Conservation (phyloP, 805 yeast species). For the Saturnispora bothae region DNA sequence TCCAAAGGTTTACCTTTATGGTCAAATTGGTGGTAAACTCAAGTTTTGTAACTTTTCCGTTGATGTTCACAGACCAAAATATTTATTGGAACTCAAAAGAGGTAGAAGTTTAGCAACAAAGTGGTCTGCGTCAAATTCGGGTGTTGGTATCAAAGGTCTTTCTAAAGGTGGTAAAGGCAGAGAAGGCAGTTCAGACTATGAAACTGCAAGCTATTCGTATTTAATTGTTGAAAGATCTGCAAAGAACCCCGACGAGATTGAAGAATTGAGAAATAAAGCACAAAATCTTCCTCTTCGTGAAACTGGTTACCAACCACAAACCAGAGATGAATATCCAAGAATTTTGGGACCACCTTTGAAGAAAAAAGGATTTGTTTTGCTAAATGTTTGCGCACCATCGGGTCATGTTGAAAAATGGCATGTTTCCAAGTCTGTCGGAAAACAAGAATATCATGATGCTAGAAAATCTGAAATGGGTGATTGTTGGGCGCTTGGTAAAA, state of each 20-base stretch:
- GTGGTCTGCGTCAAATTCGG: constrained; percentile 56
- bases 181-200: constrained; percentile 58
- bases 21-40: constrained; percentile 45
- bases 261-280: constrained; percentile 13
- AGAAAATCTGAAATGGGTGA: constrained; percentile 80
- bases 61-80: constrained; percentile 67
- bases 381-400: constrained; percentile 69
- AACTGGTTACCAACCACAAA: constrained; percentile 21
- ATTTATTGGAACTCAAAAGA: constrained; percentile 70
- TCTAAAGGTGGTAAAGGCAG: constrained; percentile 67
- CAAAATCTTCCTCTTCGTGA: constrained; percentile 12
- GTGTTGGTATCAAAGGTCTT: constrained; percentile 39
- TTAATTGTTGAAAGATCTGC: constrained; percentile 54
- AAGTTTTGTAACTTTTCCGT: constrained; percentile 71
- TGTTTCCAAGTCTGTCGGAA: constrained; percentile 66
- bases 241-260: constrained; percentile 26
- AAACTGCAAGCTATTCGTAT: constrained; percentile 64
- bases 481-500: constrained; percentile 69
- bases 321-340: constrained; percentile 53
- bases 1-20: constrained; percentile 50
- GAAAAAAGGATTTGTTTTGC: constrained; percentile 69
- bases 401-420: constrained; percentile 84
- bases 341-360: constrained; percentile 62
- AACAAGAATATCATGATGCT: constrained; percentile 78
- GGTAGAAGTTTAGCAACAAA: constrained; percentile 64